Evolutionary conservation across 1,284 basidiomycete species (phyloP).

Genomic region (Papiliotrema flavescens): DNA sequence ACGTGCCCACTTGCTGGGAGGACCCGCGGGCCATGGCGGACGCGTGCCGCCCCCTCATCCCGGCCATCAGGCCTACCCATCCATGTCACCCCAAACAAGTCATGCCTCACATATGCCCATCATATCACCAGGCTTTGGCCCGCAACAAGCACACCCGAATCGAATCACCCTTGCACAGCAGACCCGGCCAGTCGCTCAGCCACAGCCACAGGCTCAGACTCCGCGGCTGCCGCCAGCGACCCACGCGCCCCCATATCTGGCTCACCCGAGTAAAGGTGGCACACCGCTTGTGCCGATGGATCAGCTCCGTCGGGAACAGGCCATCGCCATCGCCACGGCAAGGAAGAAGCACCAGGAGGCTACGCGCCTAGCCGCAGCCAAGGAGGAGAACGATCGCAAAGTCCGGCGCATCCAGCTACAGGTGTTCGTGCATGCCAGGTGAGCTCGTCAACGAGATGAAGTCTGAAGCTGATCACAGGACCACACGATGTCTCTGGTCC

Average conservation of each 20-base stretch:
- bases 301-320: constrained; percentile 11
- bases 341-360: constrained; percentile 5
- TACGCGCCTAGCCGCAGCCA: not conserved
- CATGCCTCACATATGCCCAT: too few species aligned
- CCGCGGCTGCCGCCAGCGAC: not conserved
- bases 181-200: not conserved
- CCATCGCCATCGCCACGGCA: constrained; percentile 16
- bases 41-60: not conserved
- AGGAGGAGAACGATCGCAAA: constrained; percentile 15
- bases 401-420: constrained; percentile 28
- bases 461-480: constrained; percentile 9
- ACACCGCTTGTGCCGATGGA: constrained; percentile 2
- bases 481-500: constrained; percentile 27
- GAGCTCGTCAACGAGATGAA: not conserved
- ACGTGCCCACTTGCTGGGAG: not conserved
- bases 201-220: not conserved
- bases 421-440: constrained; percentile 37
- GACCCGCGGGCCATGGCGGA: not conserved
- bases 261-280: too few species aligned
- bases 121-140: too few species aligned
- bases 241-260: not conserved
- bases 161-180: not conserved
- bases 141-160: too few species aligned
- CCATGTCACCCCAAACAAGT: too few species aligned
- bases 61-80: not conserved